Base-by-base conservation (phyloP, 108 stramenopile genomes). In the Stephanodiscus minutulus region DNA sequence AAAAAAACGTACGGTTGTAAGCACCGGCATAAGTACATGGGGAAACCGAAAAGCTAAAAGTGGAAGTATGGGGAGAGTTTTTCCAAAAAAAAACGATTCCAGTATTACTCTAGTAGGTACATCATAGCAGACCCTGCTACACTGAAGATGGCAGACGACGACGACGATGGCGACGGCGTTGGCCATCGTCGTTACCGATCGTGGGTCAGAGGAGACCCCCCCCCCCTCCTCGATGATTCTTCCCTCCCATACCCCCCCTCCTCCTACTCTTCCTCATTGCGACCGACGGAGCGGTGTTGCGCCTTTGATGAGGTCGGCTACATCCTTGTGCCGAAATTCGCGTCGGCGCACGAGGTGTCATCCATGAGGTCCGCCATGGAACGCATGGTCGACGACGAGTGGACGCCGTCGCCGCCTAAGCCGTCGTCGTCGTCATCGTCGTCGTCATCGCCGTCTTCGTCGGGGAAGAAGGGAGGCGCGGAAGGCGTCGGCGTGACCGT, bases 261-360 rank as follows among this genome's bases (percentile, higher is more conserved):
- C 21, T 29, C 21, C 15, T 24, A 20, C n/a, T 7, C 63, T 11
- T 22, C n/a, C 9, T 46, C 77, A 7, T 69, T 61, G 44, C 68
- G 46, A 44, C 79, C 79, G 1, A 67, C 82, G 8, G n/a, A 58
- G 7, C 66, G 74, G 3, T 85, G 87, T 52, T 74, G 65, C 33
- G 87, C 79, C 61, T 92, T 92, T 68, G 87, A 90, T 73, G 57
- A 55, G n/a, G 59, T 86, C 60, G 91, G 91, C 8, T 92, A 89
- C 71, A 53, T 84, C 33, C 72, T 76, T 10, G 47, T 87, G 24
- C 71, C 70, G 10, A 44, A 75, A 7, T 88, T 91, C 66, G 72
- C 75, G 2, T 49, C 60, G 33, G 7, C 37, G 12, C 62, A 64
- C 2, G 83, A 87, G 67, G 79, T 85, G 1, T 28, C 49, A 7